Evolutionary conservation across 2,329 filamentous ascomycete genomes (phyloP).

Genomic region (Botryosphaeria dothidea): DNA sequence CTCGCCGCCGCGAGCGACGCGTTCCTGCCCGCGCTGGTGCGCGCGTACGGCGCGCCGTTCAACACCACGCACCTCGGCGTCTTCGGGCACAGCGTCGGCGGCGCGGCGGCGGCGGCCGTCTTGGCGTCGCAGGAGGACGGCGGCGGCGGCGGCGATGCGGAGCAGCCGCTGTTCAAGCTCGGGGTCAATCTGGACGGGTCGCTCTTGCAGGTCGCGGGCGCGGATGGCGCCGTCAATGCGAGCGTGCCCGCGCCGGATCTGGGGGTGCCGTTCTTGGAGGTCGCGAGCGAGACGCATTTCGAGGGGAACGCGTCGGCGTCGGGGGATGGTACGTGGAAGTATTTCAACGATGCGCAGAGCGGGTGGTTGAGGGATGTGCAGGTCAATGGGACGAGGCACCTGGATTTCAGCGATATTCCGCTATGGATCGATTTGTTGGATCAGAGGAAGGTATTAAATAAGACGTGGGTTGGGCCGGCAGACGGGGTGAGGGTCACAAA

Average conservation of each 20-base stretch:
- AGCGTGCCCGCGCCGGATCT: conserved; percentile 17
- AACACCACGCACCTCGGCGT: conserved; percentile 2
- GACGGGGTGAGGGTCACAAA: not conserved
- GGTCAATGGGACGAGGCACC: conserved; percentile 26
- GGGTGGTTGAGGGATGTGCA: conserved; percentile 29
- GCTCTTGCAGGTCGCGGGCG: conserved; percentile 24
- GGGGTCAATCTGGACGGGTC: conserved; percentile 26
- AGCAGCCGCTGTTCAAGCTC: conserved; percentile 15
- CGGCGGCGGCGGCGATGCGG: conserved; percentile 11
- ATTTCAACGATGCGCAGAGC: conserved; percentile 26
- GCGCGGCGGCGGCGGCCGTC: conserved; percentile 12
- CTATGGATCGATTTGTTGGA: conserved; percentile 30
- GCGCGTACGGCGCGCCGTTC: not conserved
- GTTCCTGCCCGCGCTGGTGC: not conserved
- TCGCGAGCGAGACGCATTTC: conserved; percentile 23
- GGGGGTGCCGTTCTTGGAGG: conserved; percentile 26
- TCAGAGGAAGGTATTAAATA: conserved; percentile 21
- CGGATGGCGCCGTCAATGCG: not conserved
- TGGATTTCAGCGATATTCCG: conserved; percentile 28
- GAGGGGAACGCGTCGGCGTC: not conserved
- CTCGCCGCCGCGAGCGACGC: not conserved
- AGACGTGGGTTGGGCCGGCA: not conserved
- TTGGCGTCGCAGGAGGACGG: not conserved
- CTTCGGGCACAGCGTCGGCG: conserved; percentile 9
- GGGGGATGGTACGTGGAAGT: conserved; percentile 21